Evolutionary conservation across 192 early-diverging fungal genomes (phyloP), one percentile per base, ranked within the genome.

Genomic region (Entomortierella parvispora): DNA sequence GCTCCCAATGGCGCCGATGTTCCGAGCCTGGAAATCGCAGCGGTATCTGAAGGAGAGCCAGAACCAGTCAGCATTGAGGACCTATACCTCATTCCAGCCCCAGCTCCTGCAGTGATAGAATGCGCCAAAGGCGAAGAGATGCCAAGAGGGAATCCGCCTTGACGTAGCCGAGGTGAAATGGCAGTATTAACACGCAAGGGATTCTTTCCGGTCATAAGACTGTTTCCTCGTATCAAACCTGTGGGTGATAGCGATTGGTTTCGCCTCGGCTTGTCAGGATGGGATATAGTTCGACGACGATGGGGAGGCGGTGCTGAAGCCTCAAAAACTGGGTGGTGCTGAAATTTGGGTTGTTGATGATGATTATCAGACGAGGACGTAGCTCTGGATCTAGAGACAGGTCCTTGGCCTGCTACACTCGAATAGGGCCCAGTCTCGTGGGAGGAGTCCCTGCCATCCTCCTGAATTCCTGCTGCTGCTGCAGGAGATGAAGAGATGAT

Each of bases 1-100:
- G 65, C 50, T 4, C 65, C 65, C 34, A 66, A 26, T 17, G 74
- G 74, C 2, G 47, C 74, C 26, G 74, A 77, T 15, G 74, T 77
- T 18, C 74, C 74, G 0, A 77, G 48, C 32, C 74, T 51, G 2
- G 53, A 22, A 15, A 17, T 55, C 55, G 40, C 40, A 44, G 32
- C 59, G 66, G 4, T 60, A 76, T 6, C 47, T 62, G 10, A 58
- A 56, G 10, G 28, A 47, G 44, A 26, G 52, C 59, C 48, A 58
- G 29, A 1, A 9, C 53, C 40, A 58, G 15, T 2, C 29, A 46
- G 4, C 61, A 52, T 3, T 20, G 54, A 15, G 26, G 42, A 22
- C 43, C 57, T 22, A 46, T 40, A 40, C 37, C 37, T 40, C 32
- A 43, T 20, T 29, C 10, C 25, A n/a, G 58, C 43, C 40, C 34